phyloP scores from a whole-genome alignment of 106 monocot species.

The Alisma plantagoaquatica region DNA sequence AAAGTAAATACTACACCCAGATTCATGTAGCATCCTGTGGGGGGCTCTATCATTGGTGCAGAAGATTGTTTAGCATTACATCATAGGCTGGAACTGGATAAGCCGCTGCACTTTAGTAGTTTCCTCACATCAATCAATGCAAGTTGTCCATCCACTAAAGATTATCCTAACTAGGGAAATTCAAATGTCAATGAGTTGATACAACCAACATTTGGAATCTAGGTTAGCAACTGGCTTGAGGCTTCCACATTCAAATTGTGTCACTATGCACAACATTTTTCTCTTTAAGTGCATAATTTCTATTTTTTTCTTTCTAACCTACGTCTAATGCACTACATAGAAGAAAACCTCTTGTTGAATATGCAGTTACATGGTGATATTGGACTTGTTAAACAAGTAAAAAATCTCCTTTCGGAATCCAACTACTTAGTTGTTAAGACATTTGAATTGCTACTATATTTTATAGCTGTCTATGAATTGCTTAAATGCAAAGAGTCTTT shows the following conservation, averaged over 20 bases:
- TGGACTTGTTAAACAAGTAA: no score
- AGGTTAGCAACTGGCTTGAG: constrained; percentile 30
- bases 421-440: no score
- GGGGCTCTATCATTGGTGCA: constrained; percentile 35
- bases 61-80: constrained; percentile 5
- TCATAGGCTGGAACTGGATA: background rate
- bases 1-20: constrained; percentile 40
- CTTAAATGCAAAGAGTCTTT: no score
- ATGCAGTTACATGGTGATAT: no score
- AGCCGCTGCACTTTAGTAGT: constrained; percentile 20
- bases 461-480: no score
- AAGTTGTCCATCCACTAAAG: constrained; percentile 61
- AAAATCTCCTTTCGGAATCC: no score
- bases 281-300: no score
- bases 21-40: constrained; percentile 80
- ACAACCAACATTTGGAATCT: constrained; percentile 45
- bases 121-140: constrained; percentile 73
- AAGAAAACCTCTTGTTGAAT: no score
- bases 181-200: constrained; percentile 71
- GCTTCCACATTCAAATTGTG: constrained; percentile 10
- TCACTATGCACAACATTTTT: no score
- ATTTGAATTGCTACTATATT: no score
- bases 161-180: constrained; percentile 83
- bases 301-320: no score
- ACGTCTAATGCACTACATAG: no score